Evolutionary conservation across 1,284 basidiomycete genomes (phyloP).

Genomic region (Thelephora terrestris): DNA sequence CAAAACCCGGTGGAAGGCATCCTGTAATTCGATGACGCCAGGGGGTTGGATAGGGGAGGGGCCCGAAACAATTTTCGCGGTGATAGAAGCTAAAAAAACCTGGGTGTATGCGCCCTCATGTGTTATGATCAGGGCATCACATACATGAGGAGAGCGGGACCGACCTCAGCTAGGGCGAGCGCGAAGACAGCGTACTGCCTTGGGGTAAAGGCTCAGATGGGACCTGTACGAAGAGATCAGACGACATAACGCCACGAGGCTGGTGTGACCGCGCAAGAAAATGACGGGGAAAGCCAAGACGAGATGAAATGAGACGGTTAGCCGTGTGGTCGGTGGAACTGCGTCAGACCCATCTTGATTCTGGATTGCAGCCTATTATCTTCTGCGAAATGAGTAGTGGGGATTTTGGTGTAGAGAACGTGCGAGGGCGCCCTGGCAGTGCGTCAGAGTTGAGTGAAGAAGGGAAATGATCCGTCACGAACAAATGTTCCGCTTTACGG

Average conservation of each 20-base stretch:
- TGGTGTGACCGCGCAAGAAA: conserved; percentile 61
- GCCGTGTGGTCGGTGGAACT: too few species aligned
- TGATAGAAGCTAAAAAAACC: conserved; percentile 75
- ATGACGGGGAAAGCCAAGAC: conserved; percentile 49
- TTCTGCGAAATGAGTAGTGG: too few species aligned
- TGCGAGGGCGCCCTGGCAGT: too few species aligned
- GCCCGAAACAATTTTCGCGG: conserved; percentile 39
- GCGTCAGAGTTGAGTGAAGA: too few species aligned
- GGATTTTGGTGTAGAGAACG: too few species aligned
- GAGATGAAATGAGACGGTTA: conserved; percentile 38
- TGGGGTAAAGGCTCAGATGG: conserved; percentile 32
- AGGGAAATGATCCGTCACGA: too few species aligned
- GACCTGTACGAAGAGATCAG: conserved; percentile 40
- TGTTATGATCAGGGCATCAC: not conserved
- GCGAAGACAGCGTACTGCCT: conserved; percentile 30
- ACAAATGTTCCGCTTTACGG: too few species aligned
- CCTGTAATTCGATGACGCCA: conserved; percentile 44
- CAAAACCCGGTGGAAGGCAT: conserved; percentile 49
- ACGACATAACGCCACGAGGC: conserved; percentile 60
- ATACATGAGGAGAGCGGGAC: conserved; percentile 7
- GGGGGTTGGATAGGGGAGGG: conserved; percentile 37
- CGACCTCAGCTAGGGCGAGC: conserved; percentile 51
- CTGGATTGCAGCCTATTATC: too few species aligned
- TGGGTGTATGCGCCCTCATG: conserved; percentile 20
- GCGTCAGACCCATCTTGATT: too few species aligned